Evolutionary conservation across 169 alveolate genomes (phyloP).

Genomic region (Babesia ovata): DNA sequence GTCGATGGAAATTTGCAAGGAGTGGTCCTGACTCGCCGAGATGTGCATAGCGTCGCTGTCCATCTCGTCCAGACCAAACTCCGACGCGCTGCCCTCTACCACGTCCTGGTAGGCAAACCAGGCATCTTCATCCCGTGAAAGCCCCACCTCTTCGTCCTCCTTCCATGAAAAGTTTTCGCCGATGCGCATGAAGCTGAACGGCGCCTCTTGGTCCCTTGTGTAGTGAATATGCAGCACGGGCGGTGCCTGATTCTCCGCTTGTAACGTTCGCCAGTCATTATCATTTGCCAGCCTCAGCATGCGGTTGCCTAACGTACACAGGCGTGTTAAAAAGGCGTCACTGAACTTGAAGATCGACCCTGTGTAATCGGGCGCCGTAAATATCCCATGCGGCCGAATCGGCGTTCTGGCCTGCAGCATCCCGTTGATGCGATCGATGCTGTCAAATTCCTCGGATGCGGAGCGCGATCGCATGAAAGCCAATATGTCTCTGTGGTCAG

Average conservation of each 20-base stretch:
- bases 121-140: neutral
- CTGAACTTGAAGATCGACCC: slow-evolving; percentile 26
- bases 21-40: neutral
- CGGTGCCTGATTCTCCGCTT: neutral
- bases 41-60: slow-evolving; percentile 11
- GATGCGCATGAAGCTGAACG: slow-evolving; percentile 5
- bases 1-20: slow-evolving; percentile 17
- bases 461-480: slow-evolving; percentile 2
- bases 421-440: neutral
- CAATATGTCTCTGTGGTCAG: neutral
- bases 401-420: neutral
- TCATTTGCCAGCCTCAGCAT: slow-evolving; percentile 9
- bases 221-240: slow-evolving; percentile 39
- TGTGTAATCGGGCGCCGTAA: slow-evolving; percentile 33
- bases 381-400: slow-evolving; percentile 3
- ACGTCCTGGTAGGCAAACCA: neutral
- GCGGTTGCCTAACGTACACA: slow-evolving; percentile 20
- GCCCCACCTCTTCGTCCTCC: slow-evolving; percentile 7
- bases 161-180: slow-evolving; percentile 29
- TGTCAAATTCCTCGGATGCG: slow-evolving; percentile 2
- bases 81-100: neutral
- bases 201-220: slow-evolving; percentile 23
- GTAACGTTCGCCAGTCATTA: slow-evolving; percentile 21
- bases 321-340: slow-evolving; percentile 18
- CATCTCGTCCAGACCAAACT: slow-evolving; percentile 12